Conservation (phyloP, 2,329 filamentous ascomycete genomes). For the Arthrocladium fulminans region DNA sequence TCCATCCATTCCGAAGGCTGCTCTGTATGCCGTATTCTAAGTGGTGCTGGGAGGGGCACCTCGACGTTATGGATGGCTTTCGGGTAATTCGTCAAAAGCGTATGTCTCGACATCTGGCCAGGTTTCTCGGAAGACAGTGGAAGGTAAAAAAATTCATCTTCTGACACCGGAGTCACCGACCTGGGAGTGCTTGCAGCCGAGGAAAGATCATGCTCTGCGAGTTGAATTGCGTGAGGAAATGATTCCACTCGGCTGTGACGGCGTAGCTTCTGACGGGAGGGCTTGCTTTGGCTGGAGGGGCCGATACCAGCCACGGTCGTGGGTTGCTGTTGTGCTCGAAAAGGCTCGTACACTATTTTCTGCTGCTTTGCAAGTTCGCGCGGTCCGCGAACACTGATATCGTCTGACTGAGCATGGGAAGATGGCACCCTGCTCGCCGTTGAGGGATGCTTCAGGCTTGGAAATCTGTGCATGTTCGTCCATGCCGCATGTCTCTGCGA, state of each 20-base stretch:
- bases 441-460: background rate
- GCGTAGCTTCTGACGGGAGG: background rate
- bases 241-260: background rate
- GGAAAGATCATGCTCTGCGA: background rate
- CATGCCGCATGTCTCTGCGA: constrained; percentile 2
- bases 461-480: constrained; percentile 2
- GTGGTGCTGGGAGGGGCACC: background rate
- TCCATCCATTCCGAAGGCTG: background rate
- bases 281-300: background rate
- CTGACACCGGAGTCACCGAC: background rate
- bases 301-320: background rate
- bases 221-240: background rate
- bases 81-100: background rate
- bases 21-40: background rate
- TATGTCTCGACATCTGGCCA: background rate
- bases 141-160: background rate
- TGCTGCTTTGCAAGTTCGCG: background rate
- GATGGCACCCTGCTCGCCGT: background rate
- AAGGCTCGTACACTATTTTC: background rate
- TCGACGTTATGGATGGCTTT: background rate
- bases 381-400: background rate
- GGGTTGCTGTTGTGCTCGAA: background rate
- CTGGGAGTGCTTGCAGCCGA: background rate
- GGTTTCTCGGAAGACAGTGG: background rate
- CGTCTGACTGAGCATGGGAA: background rate